Evolutionary conservation across 768 basidiomycete species (phyloP), one percentile per base, ranked within the genome.

Genomic region (Boletus sp.): DNA sequence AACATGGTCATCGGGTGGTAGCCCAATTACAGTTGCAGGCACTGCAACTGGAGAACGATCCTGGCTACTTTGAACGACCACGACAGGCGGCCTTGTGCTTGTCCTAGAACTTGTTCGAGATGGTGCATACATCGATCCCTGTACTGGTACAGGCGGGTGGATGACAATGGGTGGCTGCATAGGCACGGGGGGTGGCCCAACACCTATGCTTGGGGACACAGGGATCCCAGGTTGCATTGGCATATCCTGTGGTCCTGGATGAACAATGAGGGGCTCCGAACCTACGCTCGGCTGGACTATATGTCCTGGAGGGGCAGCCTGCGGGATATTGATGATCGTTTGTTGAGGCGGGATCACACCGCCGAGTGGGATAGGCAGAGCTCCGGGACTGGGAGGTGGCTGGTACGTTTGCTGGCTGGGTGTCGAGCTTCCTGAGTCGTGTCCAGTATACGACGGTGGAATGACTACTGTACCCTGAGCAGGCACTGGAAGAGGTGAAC

Each of bases 391-490:
- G 29, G 2, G 32, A 11, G 56, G 60, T 35, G 41, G 68, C 1
- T 53, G 50, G 27, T 43, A 59, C 17, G 68, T 55, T n/a, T 51
- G 56, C 23, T 70, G 66, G 10, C 66, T 69, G 7, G 63, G 52
- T 14, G 67, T 70, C 32, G 68, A 70, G 42, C 38, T 53, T 25
- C 51, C 53, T 15, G 67, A 67, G 17, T 55, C 65, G 9, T 2
- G 53, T 9, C 25, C 51, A 3, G 15, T 13, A n/a, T 44, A 47
- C 19, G 58, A 54, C 32, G 49, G 63, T 29, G 54, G 55, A 38
- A 71, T 21, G n/a, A 53, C 7, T 17, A 63, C 37, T 1, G 56
- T 54, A 23, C 38, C 58, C 5, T 44, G 64, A 7, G 41, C 55
- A 21, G 48, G 68, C 4, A 69, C 51, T 14, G 58, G 66, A n/a